Percentiles rank a stretch among this genome's conserved stretches.
These are phyloP conservation scores for Colletotrichum neosansevieriae DNA, from an alignment of 2,329 filamentous ascomycete genomes.

Conservation along the genomic window DNA sequence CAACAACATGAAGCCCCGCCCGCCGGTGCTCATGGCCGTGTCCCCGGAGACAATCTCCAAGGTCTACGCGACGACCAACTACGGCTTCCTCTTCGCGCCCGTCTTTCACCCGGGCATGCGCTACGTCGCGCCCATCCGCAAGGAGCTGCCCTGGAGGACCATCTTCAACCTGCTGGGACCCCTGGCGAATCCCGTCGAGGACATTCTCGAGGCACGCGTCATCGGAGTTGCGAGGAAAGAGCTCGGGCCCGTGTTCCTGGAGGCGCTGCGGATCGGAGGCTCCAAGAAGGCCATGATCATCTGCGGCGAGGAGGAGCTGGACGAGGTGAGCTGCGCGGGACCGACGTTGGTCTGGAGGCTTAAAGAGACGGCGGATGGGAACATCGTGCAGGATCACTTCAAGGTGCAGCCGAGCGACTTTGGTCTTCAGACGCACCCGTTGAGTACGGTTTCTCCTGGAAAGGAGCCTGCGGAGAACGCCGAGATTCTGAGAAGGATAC, in stretches of 20 bases:
- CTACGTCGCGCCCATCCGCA: constrained; percentile 86
- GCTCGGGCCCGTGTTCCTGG: constrained; percentile 88
- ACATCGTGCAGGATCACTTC: constrained; percentile 79
- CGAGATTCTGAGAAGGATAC: constrained; percentile 80
- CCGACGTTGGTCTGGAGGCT: constrained; percentile 91
- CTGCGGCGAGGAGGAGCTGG: constrained; percentile 93
- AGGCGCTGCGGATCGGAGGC: constrained; percentile 82
- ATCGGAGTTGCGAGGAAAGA: constrained; percentile 92
- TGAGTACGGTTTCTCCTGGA: constrained; percentile 83
- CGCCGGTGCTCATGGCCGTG: constrained; percentile 81
- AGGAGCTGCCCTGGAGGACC: constrained; percentile 91
- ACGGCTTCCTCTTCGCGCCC: constrained; percentile 94
- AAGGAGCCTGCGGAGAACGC: constrained; percentile 91
- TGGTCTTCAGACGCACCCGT: constrained; percentile 79
- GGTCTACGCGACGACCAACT: constrained; percentile 86
- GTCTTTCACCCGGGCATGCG: constrained; percentile 97
- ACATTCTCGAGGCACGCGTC: constrained; percentile 86
- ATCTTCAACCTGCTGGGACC: constrained; percentile 98
- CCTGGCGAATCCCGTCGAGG: constrained; percentile 89
- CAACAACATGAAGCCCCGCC: constrained; percentile 76
- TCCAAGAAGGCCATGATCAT: constrained; percentile 88
- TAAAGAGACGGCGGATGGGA: constrained; percentile 48
- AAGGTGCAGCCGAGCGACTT: constrained; percentile 86
- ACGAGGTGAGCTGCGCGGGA: constrained; percentile 94
- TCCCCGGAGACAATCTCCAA: constrained; percentile 76